phyloP scores from a whole-genome alignment of 1,284 basidiomycete species.

The Entoloma clypeatum region DNA sequence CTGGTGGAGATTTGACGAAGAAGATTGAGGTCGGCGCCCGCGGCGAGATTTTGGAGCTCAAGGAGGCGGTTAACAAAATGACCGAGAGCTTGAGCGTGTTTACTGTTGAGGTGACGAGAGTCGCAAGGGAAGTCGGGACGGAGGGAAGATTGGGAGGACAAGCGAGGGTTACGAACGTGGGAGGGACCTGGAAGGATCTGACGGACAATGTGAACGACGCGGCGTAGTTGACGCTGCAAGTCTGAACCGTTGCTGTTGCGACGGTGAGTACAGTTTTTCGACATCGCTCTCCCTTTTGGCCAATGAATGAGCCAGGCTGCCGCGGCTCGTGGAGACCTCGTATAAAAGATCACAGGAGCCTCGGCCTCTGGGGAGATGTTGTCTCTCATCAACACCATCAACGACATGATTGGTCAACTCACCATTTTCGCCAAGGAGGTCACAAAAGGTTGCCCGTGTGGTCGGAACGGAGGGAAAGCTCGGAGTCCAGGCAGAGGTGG shows the following conservation, averaged over 20 bases:
- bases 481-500: slow-evolving; percentile 95
- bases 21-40: too few species aligned
- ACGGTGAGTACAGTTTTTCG: slow-evolving; percentile 47
- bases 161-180: too few species aligned
- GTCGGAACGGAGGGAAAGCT: slow-evolving; percentile 96
- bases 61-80: slow-evolving; percentile 89
- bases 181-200: too few species aligned
- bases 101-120: slow-evolving; percentile 82
- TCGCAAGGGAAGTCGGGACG: slow-evolving; percentile 90
- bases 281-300: neutral
- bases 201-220: slow-evolving; percentile 92
- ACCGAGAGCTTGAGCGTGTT: slow-evolving; percentile 84
- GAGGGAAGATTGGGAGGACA: too few species aligned
- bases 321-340: slow-evolving; percentile 90
- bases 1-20: slow-evolving; percentile 83
- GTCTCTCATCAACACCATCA: slow-evolving; percentile 90
- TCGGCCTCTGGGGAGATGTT: slow-evolving; percentile 95
- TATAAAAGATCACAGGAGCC: slow-evolving; percentile 89
- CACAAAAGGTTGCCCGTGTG: slow-evolving; percentile 90
- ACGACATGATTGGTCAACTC: too few species aligned
- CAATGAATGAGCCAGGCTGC: too few species aligned
- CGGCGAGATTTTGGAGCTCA: too few species aligned
- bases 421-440: too few species aligned
- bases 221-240: slow-evolving; percentile 90
- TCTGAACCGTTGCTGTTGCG: slow-evolving; percentile 90